phyloP scores from a whole-genome alignment of 176 grass and related monocot species.

The Aegilops speltoides region DNA sequence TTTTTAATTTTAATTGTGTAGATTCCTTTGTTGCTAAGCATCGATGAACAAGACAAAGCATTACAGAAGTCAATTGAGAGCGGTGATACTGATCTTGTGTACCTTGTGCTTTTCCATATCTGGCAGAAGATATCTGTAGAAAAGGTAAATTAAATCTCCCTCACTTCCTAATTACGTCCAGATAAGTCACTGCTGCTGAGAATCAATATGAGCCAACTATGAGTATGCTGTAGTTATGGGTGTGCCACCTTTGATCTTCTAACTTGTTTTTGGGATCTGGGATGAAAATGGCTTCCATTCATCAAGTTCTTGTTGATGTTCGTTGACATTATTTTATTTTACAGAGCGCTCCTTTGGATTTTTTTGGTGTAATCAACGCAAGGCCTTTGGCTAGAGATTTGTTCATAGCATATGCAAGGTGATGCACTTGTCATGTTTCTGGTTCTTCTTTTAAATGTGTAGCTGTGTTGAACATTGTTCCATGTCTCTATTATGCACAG shows the following conservation, averaged over 20 bases:
- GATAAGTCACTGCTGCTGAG: neutral
- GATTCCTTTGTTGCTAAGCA: slow-evolving; percentile 93
- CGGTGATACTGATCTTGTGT: slow-evolving; percentile 95
- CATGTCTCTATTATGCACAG: slow-evolving; percentile 48
- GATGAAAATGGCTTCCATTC: slow-evolving; percentile 9
- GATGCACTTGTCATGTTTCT: slow-evolving; percentile 10
- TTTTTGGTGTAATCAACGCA: slow-evolving; percentile 93
- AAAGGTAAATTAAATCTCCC: slow-evolving; percentile 44
- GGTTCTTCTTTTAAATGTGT: slow-evolving; percentile 1
- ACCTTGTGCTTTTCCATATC: slow-evolving; percentile 94
- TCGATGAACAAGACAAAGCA: slow-evolving; percentile 90
- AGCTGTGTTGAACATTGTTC: slow-evolving; percentile 20
- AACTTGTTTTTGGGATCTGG: neutral
- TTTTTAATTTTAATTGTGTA: slow-evolving; percentile 36
- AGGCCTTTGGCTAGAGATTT: slow-evolving; percentile 96
- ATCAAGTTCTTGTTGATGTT: neutral
- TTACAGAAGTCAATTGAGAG: slow-evolving; percentile 89
- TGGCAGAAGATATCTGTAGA: slow-evolving; percentile 88
- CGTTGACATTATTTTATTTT: slow-evolving; percentile 37
- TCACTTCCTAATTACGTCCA: neutral
- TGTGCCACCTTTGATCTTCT: slow-evolving; percentile 10
- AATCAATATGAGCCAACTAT: neutral
- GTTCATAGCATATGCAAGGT: slow-evolving; percentile 97
- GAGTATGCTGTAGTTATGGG: slow-evolving; percentile 15
- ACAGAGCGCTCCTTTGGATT: slow-evolving; percentile 82